Base-by-base conservation (phyloP, 1,284 basidiomycete species). In the Inonotus obliquus region DNA sequence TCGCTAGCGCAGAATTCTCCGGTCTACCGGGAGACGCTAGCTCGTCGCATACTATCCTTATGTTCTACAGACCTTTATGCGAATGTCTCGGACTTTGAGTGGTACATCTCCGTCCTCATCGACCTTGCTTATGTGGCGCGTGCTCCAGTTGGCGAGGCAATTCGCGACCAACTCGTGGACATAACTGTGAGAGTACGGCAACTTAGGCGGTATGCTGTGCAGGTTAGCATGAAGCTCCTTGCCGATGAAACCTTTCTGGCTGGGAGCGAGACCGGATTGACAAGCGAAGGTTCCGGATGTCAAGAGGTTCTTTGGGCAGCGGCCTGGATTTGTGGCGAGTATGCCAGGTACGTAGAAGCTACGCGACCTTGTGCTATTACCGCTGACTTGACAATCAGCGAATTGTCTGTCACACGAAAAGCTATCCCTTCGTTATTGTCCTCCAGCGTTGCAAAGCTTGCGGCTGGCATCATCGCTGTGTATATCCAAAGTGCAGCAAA, bases 321-420 rank as follows among this genome's bases (percentile, higher is more conserved):
- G 4, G 93, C 94, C 1, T 98, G 92, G 91, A 91, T 98, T 65
- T 94, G 92, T 67, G 96, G 96, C 27, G 97, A 99, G 74, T 95
- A 94, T 72, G 87, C 90, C 79, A 80, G 84, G 87, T 87, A 19
- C 52, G 29, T 32, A 4, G 21, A 21, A 21, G 61, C 56, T 44
- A 17, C 41, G 4, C 41, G 6, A 1, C 4, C 6, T 44, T 44
- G 17, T 44, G 13, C 2, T 44, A 44, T 44, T 44, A 44, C 9
- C 39, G 38, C 38, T 56, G 35, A 67, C 54, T 52, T 52, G 35
- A 21, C 29, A 51, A 51, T 21, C 47, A 92, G 89, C 54, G 87
- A 91, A 67, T 76, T 91, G 23, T 74, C 81, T 1, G 87, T 88
- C 53, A 86, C 89, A 1, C 84, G 88, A 62, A 87, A 87, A 64